Base-by-base conservation (phyloP, 2,329 filamentous ascomycete genomes). In the Arthrobotrys pseudoclavata region DNA sequence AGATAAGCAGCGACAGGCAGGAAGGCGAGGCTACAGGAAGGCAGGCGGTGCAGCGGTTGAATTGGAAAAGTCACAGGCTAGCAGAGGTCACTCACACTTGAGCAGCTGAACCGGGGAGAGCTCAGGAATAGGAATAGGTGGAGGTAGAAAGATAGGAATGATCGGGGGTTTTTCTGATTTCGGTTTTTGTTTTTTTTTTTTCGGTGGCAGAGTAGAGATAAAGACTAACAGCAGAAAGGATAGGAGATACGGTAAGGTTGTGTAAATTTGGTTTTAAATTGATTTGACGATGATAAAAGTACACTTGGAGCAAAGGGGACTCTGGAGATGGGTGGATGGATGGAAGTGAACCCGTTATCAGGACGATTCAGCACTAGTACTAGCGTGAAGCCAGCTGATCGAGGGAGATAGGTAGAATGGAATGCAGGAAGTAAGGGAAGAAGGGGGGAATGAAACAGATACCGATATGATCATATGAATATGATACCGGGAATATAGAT, bases 231-330 rank as follows among this genome's bases (percentile, higher is more conserved):
- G 50, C 26, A 48, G 64, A 40, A 69, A 24, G 52, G 53, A 55
- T 48, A 12, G 31, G 63, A 63, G 60, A 70, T 34, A 76, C n/a
- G 57, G 29, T 55, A 31, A 37, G 24, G 55, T 66, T 72, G 69
- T 69, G 63, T 69, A 75, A 75, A 69, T 63, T 64, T 64, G 10
- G 57, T 76, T 76, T 66, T 66, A 50, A 66, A 67, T 76, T 70
- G 34, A 29, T 47, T 67, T 67, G 66, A 67, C 45, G 57, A 55
- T 69, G 55, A 67, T 76, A 76, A 70, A 76, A 64, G 71, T 76
- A 76, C 72, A 76, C 48, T 42, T 42, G 48, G 37, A 22, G 61
- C n/a, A 37, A 47, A 60, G 45, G 64, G 24, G 31, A 57, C 48
- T 40, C 37, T 6, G 57, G 6, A 34, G 55, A 53, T 29, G 40